phyloP scores from a whole-genome alignment of 2,329 filamentous ascomycete genomes.

The Fusarium subtropicale region DNA sequence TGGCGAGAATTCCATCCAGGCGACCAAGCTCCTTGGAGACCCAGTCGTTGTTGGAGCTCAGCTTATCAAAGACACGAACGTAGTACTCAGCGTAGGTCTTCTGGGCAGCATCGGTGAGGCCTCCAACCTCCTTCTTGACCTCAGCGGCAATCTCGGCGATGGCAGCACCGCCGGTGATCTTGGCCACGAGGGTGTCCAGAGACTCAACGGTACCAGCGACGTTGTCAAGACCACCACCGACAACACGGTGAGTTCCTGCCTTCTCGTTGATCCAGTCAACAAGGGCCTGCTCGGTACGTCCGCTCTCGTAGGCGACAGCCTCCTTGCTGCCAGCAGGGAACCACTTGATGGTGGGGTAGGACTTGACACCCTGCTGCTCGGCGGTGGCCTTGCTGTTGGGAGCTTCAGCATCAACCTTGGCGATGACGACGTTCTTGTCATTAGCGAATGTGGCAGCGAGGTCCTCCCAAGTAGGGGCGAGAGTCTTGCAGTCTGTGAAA shows the following conservation, averaged over 20 bases:
- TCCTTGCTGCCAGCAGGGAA: slow-evolving; percentile 87
- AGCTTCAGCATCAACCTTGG: slow-evolving; percentile 95
- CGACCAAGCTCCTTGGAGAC: slow-evolving; percentile 87
- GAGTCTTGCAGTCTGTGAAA: slow-evolving; percentile 88
- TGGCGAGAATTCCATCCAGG: slow-evolving; percentile 82
- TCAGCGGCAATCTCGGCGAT: slow-evolving; percentile 75
- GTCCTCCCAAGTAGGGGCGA: slow-evolving; percentile 91
- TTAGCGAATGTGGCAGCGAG: slow-evolving; percentile 83
- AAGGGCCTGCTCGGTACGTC: slow-evolving; percentile 80
- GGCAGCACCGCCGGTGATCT: slow-evolving; percentile 73
- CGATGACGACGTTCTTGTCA: slow-evolving; percentile 84
- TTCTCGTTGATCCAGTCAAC: slow-evolving; percentile 88
- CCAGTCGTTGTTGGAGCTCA: slow-evolving; percentile 80
- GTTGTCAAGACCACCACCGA: slow-evolving; percentile 82
- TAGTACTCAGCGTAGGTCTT: slow-evolving; percentile 94
- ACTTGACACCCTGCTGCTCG: slow-evolving; percentile 79
- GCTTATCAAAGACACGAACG: slow-evolving; percentile 88
- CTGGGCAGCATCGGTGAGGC: slow-evolving; percentile 70
- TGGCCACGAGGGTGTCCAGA: slow-evolving; percentile 80
- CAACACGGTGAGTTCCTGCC: slow-evolving; percentile 84
- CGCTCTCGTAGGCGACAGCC: slow-evolving; percentile 77
- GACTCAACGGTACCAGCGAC: slow-evolving; percentile 84
- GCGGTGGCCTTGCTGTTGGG: slow-evolving; percentile 85
- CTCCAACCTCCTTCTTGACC: slow-evolving; percentile 76
- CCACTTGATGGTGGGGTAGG: slow-evolving; percentile 98